Evolutionary conservation across 2,329 filamentous ascomycete species (phyloP).

Genomic region (Thielaviopsis musarum): DNA sequence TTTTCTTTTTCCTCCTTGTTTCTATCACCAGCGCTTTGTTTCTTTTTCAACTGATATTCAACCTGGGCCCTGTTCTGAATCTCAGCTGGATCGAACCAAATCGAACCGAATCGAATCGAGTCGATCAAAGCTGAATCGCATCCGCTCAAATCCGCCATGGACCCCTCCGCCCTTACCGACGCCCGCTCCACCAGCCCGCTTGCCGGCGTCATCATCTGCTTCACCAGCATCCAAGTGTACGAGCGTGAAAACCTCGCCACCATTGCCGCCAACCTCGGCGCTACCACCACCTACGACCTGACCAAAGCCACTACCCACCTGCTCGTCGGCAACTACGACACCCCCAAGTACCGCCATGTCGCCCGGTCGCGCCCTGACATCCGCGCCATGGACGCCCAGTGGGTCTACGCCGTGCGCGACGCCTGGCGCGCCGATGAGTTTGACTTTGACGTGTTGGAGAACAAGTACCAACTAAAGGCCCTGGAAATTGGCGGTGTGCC

Average conservation of each 20-base stretch:
- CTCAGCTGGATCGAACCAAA: too few species aligned
- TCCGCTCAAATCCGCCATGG: too few species aligned
- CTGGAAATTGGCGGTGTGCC: conserved; percentile 35
- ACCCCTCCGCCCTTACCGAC: conserved; percentile 2
- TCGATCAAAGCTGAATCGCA: too few species aligned
- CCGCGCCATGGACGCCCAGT: conserved; percentile 62
- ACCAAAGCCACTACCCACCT: conserved; percentile 95
- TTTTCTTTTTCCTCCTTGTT: too few species aligned
- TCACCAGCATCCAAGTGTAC: conserved; percentile 68
- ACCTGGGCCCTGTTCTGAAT: too few species aligned
- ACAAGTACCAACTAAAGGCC: conserved; percentile 43
- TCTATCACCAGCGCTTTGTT: too few species aligned
- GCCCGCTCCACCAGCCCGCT: conserved; percentile 35
- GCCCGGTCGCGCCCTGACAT: conserved; percentile 79
- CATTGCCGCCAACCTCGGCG: conserved; percentile 40
- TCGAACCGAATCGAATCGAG: too few species aligned
- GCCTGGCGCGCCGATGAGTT: conserved; percentile 75
- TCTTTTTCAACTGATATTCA: too few species aligned
- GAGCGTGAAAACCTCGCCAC: conserved; percentile 42
- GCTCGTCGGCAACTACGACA: conserved; percentile 75
- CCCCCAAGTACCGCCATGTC: conserved; percentile 89
- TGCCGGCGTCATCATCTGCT: conserved; percentile 63
- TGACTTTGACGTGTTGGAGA: conserved; percentile 54
- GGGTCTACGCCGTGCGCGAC: conserved; percentile 65
- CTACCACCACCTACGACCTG: conserved; percentile 72